Evolutionary conservation across 129 eudicot species (phyloP), one percentile per base, ranked within the genome.

Genomic region (Glebionis coronaria): DNA sequence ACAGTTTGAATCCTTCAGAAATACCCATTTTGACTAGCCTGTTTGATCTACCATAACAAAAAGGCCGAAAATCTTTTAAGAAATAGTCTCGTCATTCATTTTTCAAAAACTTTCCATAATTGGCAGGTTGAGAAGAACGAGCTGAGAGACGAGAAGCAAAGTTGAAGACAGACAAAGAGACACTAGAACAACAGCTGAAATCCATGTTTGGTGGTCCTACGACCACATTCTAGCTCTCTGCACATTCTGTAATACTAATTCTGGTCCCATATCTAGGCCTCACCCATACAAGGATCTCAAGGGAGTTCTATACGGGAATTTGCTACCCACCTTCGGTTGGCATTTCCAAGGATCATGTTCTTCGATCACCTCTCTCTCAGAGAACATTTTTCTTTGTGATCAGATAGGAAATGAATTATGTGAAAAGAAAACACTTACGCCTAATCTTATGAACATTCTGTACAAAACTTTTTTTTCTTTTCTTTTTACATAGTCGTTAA

Each of bases 291-390:
- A 55, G 87, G 90, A 42, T 85, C 62, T 76, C 85, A 83, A 53
- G 89, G 93, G 46, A 74, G 78, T 61, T 81, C 96, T 7, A 85
- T 88, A 93, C 83, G 93, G 96, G 93, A 79, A 44, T 85, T 83
- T 42, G 82, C 86, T 38, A 74, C 90, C 96, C 84, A 38, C 74
- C 81, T 50, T 83, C 86, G 19, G 87, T 83, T 15, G 93, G n/a
- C n/a, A n/a, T n/a, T n/a, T n/a, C n/a, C n/a, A n/a, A n/a, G n/a
- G n/a, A n/a, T n/a, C n/a, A n/a, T n/a, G n/a, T n/a, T n/a, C n/a
- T n/a, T n/a, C n/a, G n/a, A n/a, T n/a, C n/a, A n/a, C n/a, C n/a
- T n/a, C n/a, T n/a, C n/a, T n/a, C n/a, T n/a, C n/a, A n/a, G n/a
- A n/a, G n/a, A n/a, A n/a, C n/a, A n/a, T n/a, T n/a, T n/a, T n/a